Percentiles rank a stretch among this genome's conserved stretches.
These are phyloP conservation scores for Salvia rosmarinus DNA, from an alignment of 257 asterid species.

Conservation along the genomic window DNA sequence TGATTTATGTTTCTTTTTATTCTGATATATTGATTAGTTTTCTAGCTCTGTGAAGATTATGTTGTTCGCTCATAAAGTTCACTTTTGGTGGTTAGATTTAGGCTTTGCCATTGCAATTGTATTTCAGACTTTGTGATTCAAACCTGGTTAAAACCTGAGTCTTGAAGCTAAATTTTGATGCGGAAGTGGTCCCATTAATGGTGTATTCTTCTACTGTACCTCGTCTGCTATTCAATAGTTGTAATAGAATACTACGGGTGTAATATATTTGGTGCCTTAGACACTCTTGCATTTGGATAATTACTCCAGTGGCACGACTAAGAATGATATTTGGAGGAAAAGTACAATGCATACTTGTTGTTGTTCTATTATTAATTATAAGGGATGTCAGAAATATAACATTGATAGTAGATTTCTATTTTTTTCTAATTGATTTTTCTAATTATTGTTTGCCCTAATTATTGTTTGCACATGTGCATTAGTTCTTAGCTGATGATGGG, in stretches of 20 bases:
- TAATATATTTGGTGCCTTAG: conserved; percentile 27
- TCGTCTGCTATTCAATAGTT: conserved; percentile 3
- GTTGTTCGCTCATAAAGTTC: neutral
- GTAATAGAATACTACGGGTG: neutral
- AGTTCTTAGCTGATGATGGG: conserved; percentile 60
- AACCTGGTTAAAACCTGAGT: neutral
- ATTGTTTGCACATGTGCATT: conserved; percentile 26
- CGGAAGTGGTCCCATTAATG: conserved; percentile 5
- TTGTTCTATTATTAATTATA: neutral
- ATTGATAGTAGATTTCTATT: neutral
- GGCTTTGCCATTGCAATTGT: neutral
- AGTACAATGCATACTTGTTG: neutral
- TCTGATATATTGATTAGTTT: neutral
- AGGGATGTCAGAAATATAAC: conserved; percentile 9
- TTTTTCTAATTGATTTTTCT: too few relatives aligned
- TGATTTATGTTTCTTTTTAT: conserved; percentile 7
- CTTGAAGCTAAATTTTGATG: conserved; percentile 21
- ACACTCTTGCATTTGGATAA: conserved; percentile 7
- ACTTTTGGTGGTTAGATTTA: conserved; percentile 5
- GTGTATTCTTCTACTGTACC: neutral
- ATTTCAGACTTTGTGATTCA: neutral
- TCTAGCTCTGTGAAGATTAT: conserved; percentile 10
- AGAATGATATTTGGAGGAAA: conserved; percentile 18
- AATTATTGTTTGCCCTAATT: too few relatives aligned
- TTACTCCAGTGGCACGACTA: conserved; percentile 20